A percentile compares a stretch with the other conserved stretches of the same genome.
Evolutionary conservation across 2,329 filamentous ascomycete species (phyloP).

Genomic region (Clathrospora elynae): DNA sequence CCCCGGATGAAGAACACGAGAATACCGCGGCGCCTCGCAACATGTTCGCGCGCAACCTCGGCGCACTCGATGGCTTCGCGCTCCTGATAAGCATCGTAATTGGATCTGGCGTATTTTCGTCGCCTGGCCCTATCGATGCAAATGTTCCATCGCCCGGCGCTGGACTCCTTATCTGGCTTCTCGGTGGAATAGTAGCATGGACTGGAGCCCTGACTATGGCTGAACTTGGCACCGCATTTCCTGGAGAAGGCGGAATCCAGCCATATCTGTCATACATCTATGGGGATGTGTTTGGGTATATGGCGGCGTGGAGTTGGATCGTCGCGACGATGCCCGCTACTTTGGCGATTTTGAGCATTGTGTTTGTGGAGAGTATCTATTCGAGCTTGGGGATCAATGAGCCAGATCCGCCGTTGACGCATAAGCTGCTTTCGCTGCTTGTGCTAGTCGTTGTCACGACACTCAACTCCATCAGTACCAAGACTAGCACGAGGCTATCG

Average conservation of each 20-base stretch:
- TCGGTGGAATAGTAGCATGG: conserved; percentile 67
- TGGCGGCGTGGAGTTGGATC: conserved; percentile 70
- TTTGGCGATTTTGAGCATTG: conserved; percentile 66
- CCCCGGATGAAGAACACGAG: conserved; percentile 20
- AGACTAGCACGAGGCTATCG: conserved; percentile 48
- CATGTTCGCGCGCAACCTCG: conserved; percentile 43
- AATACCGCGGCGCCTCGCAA: conserved; percentile 21
- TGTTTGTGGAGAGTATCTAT: conserved; percentile 58
- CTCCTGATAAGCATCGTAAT: conserved; percentile 69
- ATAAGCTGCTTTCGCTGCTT: conserved; percentile 48
- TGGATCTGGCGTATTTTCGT: conserved; percentile 69
- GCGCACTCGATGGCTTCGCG: conserved; percentile 54
- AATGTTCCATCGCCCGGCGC: conserved; percentile 67
- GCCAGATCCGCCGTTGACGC: conserved; percentile 52
- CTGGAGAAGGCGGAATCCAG: conserved; percentile 68
- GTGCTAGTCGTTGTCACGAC: conserved; percentile 49
- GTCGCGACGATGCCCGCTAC: conserved; percentile 69
- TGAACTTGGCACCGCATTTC: conserved; percentile 67
- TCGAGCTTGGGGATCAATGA: conserved; percentile 63
- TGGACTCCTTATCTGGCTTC: conserved; percentile 64
- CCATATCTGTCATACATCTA: conserved; percentile 66
- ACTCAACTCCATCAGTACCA: conserved; percentile 53
- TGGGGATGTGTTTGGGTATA: conserved; percentile 64
- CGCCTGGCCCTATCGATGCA: conserved; percentile 65
- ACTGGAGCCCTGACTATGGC: conserved; percentile 67